Evolutionary conservation across 140 eudicot genomes (phyloP), one percentile per base, ranked within the genome.

Genomic region (Anethum foeniculum): DNA sequence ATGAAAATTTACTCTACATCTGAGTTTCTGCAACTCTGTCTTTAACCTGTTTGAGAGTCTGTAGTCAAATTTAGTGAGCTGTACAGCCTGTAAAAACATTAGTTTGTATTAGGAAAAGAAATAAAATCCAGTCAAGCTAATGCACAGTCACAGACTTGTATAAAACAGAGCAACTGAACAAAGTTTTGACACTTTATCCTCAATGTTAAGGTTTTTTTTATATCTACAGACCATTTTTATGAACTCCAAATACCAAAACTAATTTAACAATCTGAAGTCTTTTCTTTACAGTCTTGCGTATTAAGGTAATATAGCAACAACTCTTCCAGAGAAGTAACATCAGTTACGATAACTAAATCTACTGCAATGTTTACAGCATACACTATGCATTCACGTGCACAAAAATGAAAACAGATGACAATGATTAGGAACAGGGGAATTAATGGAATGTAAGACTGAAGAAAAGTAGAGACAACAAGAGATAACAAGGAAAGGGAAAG

Each of bases 1-100:
- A 83, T 95, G 99, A 82, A 92, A 95, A 82, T 95, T 95, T 43
- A 89, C 97, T 83, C 48, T 86, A 5, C 99, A 95, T 82, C 99
- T 92, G 76, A 95, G 99, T 91, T 90, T 95, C 79, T 95, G 99
- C 38, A 89, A 81, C 86, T 95, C 99, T 27, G 91, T 82, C 32
- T 86, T 90, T 87, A 95, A 82, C 79, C 82, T 89, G 85, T 95
- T 95, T 79, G 99, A 82, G 74, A 95, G 97, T 84, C 99, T 90
- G 85, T 92, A 95, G 80, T 95, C 99, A 82, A 90, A 95, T 82
- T 95, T 95, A 86, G 91, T 89, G 62, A 95, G 87, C 89, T 83
- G 95, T 77, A 95, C 93, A 84, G 99, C 99, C 99, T 92, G 96
- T 56, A 49, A 79, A 60, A 83, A 60, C 80, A 30, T 67, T 16